Conservation (phyloP, 2,329 filamentous ascomycete genomes). For the Helicocarpus griseus region DNA sequence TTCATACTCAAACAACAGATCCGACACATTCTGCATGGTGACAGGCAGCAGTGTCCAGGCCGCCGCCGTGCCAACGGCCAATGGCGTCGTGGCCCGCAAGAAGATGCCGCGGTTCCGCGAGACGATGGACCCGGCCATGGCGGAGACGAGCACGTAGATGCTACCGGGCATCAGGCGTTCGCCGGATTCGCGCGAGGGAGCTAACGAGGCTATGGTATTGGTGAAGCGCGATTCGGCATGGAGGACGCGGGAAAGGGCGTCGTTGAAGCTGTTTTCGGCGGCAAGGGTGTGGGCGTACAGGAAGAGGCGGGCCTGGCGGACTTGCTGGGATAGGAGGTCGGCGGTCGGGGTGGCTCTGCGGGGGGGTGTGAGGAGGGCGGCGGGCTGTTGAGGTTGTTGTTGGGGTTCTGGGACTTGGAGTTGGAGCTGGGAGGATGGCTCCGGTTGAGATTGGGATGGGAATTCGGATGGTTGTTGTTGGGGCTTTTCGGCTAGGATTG, state of each 20-base stretch:
- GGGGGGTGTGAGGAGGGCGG: constrained; percentile 2
- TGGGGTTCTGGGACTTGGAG: constrained; percentile 2
- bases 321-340: constrained; percentile 74
- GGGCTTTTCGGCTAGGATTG: not conserved
- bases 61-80: constrained; percentile 70
- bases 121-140: constrained; percentile 91
- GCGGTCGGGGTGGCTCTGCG: constrained; percentile 54
- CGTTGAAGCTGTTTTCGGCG: constrained; percentile 76
- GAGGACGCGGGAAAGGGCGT: constrained; percentile 69
- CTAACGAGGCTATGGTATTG: constrained; percentile 76
- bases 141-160: constrained; percentile 85
- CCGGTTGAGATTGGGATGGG: constrained; percentile 1
- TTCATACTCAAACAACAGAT: constrained; percentile 88
- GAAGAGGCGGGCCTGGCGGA: constrained; percentile 69
- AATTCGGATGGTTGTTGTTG: not conserved
- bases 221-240: constrained; percentile 84
- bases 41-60: constrained; percentile 78
- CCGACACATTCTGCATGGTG: constrained; percentile 80
- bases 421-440: constrained; percentile 5
- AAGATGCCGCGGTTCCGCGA: constrained; percentile 79
- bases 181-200: constrained; percentile 72
- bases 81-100: constrained; percentile 64
- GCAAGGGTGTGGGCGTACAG: constrained; percentile 65
- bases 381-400: not conserved
- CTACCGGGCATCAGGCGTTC: constrained; percentile 83